A percentile compares a stretch with the other conserved stretches of the same genome.
phyloP scores from a whole-genome alignment of 306 rosid species.

The Hippophae rhamnoides region DNA sequence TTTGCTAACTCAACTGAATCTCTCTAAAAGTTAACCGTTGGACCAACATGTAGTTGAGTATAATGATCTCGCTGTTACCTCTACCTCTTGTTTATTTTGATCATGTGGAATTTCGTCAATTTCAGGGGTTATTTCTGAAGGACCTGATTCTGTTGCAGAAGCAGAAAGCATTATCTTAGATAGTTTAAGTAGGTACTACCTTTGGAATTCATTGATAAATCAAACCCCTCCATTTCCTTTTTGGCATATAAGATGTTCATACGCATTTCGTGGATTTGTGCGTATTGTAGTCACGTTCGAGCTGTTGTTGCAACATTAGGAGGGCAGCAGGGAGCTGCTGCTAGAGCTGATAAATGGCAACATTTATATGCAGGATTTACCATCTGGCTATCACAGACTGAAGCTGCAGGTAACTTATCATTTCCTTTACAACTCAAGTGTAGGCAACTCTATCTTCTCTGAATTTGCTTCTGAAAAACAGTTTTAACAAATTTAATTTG shows the following conservation, averaged over 20 bases:
- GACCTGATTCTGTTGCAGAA: constrained; percentile 58
- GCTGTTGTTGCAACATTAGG: constrained; percentile 72
- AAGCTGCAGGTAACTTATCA: constrained; percentile 45
- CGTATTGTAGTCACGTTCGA: constrained; percentile 60
- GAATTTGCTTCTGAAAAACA: not conserved
- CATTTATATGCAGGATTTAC: constrained; percentile 89
- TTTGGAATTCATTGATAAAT: constrained; percentile 5
- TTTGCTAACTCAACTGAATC: no score
- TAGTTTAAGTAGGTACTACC: constrained; percentile 77
- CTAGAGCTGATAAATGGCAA: constrained; percentile 57
- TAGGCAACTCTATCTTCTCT: constrained; percentile 6
- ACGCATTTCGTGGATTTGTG: constrained; percentile 15
- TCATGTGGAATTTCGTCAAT: constrained; percentile 22
- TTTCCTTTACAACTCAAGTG: not conserved
- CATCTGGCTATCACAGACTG: constrained; percentile 81
- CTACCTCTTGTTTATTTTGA: not conserved
- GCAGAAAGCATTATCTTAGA: constrained; percentile 72
- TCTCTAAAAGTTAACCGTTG: no score
- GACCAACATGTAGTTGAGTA: not conserved
- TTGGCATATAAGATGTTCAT: not conserved
- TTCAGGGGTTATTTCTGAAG: constrained; percentile 77
- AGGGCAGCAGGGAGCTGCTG: constrained; percentile 57
- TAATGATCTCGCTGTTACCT: constrained; percentile 2
- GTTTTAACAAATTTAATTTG: not conserved
- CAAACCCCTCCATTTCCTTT: not conserved